Evolutionary conservation across 2,329 filamentous ascomycete species (phyloP).

Genomic region (Ambrosiella beaveri): DNA sequence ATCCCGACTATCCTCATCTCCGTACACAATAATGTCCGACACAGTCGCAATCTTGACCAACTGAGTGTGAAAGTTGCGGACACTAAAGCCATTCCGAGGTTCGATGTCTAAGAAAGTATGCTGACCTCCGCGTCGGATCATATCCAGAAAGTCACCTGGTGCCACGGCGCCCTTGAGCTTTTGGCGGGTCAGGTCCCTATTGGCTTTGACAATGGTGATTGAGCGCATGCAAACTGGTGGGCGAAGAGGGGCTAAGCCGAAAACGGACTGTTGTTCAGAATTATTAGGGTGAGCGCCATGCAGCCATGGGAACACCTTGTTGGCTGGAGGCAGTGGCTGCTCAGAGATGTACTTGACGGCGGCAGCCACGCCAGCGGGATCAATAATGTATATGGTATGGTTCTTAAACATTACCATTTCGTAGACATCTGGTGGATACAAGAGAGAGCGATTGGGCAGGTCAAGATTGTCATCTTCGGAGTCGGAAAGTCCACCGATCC

Average conservation of each 20-base stretch:
- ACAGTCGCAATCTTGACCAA: conserved; percentile 70
- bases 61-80: conserved; percentile 95
- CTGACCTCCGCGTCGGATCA: neutral
- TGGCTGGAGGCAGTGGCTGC: conserved; percentile 68
- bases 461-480: conserved; percentile 19
- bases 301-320: conserved; percentile 88
- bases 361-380: conserved; percentile 47
- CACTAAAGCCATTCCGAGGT: conserved; percentile 78
- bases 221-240: conserved; percentile 59
- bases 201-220: conserved; percentile 75
- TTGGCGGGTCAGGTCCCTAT: conserved; percentile 55
- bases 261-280: conserved; percentile 76
- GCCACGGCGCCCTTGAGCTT: conserved; percentile 77
- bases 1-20: conserved; percentile 40
- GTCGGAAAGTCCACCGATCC: conserved; percentile 18
- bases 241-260: conserved; percentile 49
- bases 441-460: conserved; percentile 36
- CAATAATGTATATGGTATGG: conserved; percentile 55
- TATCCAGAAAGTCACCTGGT: conserved; percentile 18
- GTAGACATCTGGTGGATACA: conserved; percentile 56
- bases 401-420: conserved; percentile 31
- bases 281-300: conserved; percentile 86
- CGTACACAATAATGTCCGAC: conserved; percentile 87
- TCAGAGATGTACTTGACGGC: conserved; percentile 61
- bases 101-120: conserved; percentile 66